phyloP scores from a whole-genome alignment of 164 flowering plant genomes.

The Nelumbo lutea region DNA sequence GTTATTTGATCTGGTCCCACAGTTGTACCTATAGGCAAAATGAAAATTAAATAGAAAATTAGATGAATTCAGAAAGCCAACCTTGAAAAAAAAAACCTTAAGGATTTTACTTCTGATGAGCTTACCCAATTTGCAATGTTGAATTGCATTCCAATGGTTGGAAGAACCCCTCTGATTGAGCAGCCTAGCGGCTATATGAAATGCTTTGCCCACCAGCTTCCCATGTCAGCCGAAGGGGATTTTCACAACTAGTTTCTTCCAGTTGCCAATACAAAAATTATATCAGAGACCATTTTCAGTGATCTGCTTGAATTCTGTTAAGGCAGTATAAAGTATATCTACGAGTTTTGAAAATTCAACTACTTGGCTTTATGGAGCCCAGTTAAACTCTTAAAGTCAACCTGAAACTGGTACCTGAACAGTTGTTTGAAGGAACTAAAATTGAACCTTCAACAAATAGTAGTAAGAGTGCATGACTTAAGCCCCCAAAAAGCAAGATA shows the following conservation, averaged over 20 bases:
- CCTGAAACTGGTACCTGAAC: too few species aligned
- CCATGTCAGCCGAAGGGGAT: slow-evolving; percentile 28
- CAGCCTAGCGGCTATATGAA: slow-evolving; percentile 18
- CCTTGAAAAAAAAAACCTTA: neutral
- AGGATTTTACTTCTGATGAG: too few species aligned
- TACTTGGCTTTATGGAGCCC: too few species aligned
- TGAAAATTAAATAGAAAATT: neutral
- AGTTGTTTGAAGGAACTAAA: too few species aligned
- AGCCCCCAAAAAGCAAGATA: too few species aligned
- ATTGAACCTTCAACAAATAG: too few species aligned
- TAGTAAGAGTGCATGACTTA: too few species aligned
- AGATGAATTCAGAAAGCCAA: neutral
- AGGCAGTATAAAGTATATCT: too few species aligned
- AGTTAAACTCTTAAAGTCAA: too few species aligned
- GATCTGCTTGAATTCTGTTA: too few species aligned
- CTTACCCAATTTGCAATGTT: slow-evolving; percentile 39
- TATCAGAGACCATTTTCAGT: too few species aligned
- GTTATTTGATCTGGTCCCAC: neutral
- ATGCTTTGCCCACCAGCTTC: slow-evolving; percentile 23
- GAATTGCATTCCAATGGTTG: slow-evolving; percentile 33
- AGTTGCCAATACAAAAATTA: slow-evolving; percentile 16
- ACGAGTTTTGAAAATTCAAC: too few species aligned
- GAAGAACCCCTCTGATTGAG: slow-evolving; percentile 37
- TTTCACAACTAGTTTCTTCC: slow-evolving; percentile 24
- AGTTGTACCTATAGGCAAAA: neutral